These are phyloP conservation scores for Syzygium malaccense DNA, from an alignment of 441 rosid species.

Conservation along the genomic window DNA sequence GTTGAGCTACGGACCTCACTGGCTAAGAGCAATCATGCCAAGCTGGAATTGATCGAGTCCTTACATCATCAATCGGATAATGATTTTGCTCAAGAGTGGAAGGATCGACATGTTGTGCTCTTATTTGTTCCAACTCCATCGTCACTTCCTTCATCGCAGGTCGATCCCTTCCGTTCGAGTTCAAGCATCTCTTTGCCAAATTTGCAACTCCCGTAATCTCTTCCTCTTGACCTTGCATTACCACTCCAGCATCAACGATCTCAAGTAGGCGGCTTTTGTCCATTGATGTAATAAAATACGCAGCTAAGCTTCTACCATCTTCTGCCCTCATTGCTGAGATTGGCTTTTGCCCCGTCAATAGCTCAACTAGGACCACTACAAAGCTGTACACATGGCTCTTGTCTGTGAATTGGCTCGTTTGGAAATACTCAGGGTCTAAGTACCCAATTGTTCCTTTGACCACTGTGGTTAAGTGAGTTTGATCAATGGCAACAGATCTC, in stretches of 20 bases:
- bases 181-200: background rate
- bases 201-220: background rate
- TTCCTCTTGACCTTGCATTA: background rate
- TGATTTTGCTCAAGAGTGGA: background rate
- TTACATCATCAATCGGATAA: background rate
- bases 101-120: background rate
- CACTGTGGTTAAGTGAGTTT: background rate
- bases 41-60: background rate
- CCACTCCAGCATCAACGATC: background rate
- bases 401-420: background rate
- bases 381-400: background rate
- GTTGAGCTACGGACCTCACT: too few relatives aligned
- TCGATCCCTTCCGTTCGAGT: background rate
- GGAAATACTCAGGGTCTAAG: background rate
- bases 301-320: background rate
- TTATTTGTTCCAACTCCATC: background rate
- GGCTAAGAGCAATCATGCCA: too few relatives aligned
- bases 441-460: background rate
- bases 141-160: background rate
- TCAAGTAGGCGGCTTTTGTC: background rate
- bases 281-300: background rate
- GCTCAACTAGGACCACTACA: background rate
- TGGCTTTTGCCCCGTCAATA: background rate
- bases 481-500: background rate
- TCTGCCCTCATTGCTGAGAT: background rate